Base-by-base conservation (phyloP, 768 basidiomycete genomes). In the Boletellus sp. region DNA sequence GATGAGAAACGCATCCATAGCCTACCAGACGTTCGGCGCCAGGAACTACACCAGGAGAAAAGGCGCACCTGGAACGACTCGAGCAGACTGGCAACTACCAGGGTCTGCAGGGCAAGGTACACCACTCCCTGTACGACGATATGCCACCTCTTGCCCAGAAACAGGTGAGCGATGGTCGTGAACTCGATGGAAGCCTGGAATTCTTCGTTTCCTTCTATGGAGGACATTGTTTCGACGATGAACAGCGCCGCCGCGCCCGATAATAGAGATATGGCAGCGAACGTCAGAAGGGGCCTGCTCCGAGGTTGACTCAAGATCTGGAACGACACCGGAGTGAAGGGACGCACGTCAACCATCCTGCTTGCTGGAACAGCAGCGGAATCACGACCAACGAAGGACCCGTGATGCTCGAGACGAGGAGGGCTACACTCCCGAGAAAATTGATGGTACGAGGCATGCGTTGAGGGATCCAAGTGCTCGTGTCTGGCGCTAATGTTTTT, bases 291-390 rank as follows among this genome's bases (percentile, higher is more conserved):
- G 8, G 60, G 60, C 16, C 60, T 61, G 24, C 7, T 24, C 16
- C 15, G 4, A 23, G 26, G 41, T 22, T 37, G 37, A 40, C 22
- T 35, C 9, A 2, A 47, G 43, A 9, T 23, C 1, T 1, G 24
- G 23, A 22, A 39, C 2, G n/a, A 36, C 23, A 28, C 28, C 5
- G 22, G 13, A 8, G 15, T 7, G 33, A 44, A 37, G 6, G 1
- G 9, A 53, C 61, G 50, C 32, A 62, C 61, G 58, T 63, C 36
- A 62, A 36, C 61, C 61, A 62, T 49, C 61, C 61, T 35, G 61
- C 61, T 23, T 63, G 61, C 19, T 62, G 61, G 39, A 60, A 62
- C 2, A 62, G 49, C 0, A 60, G 40, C 0, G 61, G 61, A 13
- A 63, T 53, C 3, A 62, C 52, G 19, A 57, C 61, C 17, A 62